phyloP scores from a whole-genome alignment of 2,329 filamentous ascomycete species.

The Alternaria sp. region DNA sequence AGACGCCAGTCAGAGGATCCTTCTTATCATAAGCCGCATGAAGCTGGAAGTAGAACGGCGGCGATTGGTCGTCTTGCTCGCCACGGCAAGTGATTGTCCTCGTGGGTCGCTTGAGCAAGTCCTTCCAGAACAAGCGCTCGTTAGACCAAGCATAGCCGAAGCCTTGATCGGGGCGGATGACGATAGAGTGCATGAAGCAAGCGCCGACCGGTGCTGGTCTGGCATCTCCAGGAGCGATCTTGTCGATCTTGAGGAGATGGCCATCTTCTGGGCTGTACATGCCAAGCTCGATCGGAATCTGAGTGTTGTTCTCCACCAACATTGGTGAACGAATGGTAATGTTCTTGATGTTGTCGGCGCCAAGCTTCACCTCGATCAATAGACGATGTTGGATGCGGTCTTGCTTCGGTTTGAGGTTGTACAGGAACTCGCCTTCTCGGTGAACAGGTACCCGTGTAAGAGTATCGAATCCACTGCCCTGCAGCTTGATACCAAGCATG shows the following conservation, averaged over 20 bases:
- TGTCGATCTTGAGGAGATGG: slow-evolving; percentile 95
- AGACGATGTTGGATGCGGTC: slow-evolving; percentile 86
- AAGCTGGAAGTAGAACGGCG: slow-evolving; percentile 95
- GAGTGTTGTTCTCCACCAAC: slow-evolving; percentile 92
- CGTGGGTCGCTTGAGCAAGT: slow-evolving; percentile 82
- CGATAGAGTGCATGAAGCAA: slow-evolving; percentile 83
- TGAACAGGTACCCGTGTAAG: slow-evolving; percentile 88
- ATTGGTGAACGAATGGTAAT: slow-evolving; percentile 94
- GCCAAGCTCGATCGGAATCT: slow-evolving; percentile 93
- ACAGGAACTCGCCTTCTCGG: slow-evolving; percentile 91
- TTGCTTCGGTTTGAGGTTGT: slow-evolving; percentile 85
- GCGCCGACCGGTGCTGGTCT: slow-evolving; percentile 91
- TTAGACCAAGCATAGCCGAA: slow-evolving; percentile 97
- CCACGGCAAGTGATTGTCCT: slow-evolving; percentile 87
- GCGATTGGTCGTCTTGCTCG: slow-evolving; percentile 76
- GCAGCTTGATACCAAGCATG: slow-evolving; percentile 80
- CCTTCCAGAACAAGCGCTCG: slow-evolving; percentile 90
- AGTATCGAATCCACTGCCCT: slow-evolving; percentile 92
- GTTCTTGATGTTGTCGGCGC: slow-evolving; percentile 96
- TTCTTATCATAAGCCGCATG: slow-evolving; percentile 84
- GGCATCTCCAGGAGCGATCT: slow-evolving; percentile 89
- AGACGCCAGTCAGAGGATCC: slow-evolving; percentile 81
- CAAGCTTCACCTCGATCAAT: slow-evolving; percentile 88
- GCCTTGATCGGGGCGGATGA: slow-evolving; percentile 90
- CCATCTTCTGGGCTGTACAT: slow-evolving; percentile 87